phyloP scores from a whole-genome alignment of 2,329 filamentous ascomycete species.

The Drechslera avenae region DNA sequence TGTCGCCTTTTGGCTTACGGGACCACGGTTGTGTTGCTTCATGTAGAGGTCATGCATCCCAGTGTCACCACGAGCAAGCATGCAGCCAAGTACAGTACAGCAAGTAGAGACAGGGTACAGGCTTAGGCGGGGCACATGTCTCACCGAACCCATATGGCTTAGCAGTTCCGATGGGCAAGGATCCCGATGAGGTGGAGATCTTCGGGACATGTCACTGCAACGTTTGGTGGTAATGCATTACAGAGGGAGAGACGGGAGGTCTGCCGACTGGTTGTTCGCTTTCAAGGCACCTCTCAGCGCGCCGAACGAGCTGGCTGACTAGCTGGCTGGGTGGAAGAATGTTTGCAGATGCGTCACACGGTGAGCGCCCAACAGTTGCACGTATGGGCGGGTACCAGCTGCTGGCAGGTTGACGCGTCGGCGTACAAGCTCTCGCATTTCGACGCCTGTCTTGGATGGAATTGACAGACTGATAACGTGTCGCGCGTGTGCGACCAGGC shows the following conservation, averaged over 20 bases:
- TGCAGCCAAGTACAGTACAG: too few relatives aligned
- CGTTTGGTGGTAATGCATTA: conserved; percentile 3
- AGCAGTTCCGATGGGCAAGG: not conserved
- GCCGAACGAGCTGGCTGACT: conserved; percentile 17
- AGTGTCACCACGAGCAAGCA: conserved; percentile 9
- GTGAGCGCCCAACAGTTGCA: conserved; percentile 39
- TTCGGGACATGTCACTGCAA: conserved; percentile 20
- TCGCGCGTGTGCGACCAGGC: conserved; percentile 22
- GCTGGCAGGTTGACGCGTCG: conserved; percentile 33
- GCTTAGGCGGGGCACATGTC: not conserved
- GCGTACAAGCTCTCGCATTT: conserved; percentile 29
- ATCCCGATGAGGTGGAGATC: conserved; percentile 2
- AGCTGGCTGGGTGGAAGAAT: too few relatives aligned
- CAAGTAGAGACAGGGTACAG: conserved; percentile 2
- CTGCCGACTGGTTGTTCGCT: conserved; percentile 21
- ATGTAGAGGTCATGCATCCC: conserved; percentile 10
- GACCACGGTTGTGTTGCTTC: conserved; percentile 7
- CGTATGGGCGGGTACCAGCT: conserved; percentile 25
- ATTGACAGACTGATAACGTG: conserved; percentile 33
- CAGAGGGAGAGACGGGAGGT: conserved; percentile 10
- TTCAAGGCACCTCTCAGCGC: conserved; percentile 13
- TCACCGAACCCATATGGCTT: not conserved
- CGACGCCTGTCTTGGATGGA: conserved; percentile 17
- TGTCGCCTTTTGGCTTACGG: conserved; percentile 8
- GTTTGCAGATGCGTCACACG: conserved; percentile 30